Evolutionary conservation across 352 stramenopile genomes (phyloP), one percentile per base, ranked within the genome.

Genomic region (Bremia lactucae): DNA sequence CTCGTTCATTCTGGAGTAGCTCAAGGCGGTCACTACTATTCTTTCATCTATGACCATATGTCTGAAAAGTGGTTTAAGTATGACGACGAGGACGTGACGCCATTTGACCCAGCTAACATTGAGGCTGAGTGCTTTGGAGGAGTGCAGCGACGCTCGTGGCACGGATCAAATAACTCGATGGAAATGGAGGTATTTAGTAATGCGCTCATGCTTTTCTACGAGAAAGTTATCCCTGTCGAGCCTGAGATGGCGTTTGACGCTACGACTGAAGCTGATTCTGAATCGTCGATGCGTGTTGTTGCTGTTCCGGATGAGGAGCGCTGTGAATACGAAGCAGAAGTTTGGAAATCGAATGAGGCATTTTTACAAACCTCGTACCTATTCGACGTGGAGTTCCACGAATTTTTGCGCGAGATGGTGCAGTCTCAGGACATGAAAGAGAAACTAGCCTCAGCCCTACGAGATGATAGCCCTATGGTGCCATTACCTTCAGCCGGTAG

Each of bases 21-120:
- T 9, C 95, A 98, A 77, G 96, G 96, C 21, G 96, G 96, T 0
- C 96, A 99, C 59, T 99, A 99, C 68, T 99, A 99, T 67, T 94
- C 82, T 16, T 92, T 94, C 43, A 94, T 94, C 46, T 90, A 79
- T 41, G 79, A 94, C 42, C 73, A 89, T 36, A 62, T 83, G 29
- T 83, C 66, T n/a, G 74, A 93, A 45, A 96, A 97, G 49, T 99
- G 96, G 96, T 98, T 97, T 55, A 95, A 96, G 49, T 99, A 97
- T 65, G 96, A 98, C 54, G 96, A 99, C 52, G 96, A 99, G 65
- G 95, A 98, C 60, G 96, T 99, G 14, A 97, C 84, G 39, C 87
- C 90, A 1, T 98, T 98, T 65, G 94, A 98, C 67, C 83, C 94
- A 16, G 66, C 75, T 8, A 93, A 91, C 41, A 98, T 98, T 51